phyloP scores from a whole-genome alignment of 352 stramenopile genomes.

The Globisporangium irregulare region DNA sequence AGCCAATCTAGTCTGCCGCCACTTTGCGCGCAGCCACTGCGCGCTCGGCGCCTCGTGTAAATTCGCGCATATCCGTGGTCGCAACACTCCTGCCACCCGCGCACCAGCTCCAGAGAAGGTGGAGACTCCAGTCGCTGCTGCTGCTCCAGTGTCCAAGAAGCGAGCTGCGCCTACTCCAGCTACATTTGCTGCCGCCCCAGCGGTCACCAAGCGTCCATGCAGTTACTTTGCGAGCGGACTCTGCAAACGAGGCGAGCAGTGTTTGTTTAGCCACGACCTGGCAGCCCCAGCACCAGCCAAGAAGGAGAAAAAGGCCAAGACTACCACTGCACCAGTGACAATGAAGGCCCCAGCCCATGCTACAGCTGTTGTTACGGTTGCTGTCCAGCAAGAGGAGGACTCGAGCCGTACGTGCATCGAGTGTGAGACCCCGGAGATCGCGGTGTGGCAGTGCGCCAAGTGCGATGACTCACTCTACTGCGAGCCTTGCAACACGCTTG shows the following conservation, averaged over 20 bases:
- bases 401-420: conserved; percentile 52
- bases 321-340: conserved; percentile 3
- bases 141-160: conserved; percentile 14
- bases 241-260: conserved; percentile 52
- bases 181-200: not conserved
- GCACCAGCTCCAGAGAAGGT: conserved; percentile 6
- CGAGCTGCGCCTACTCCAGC: not conserved
- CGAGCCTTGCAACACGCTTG: conserved; percentile 47
- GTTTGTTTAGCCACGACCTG: conserved; percentile 38
- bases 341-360: conserved; percentile 7
- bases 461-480: conserved; percentile 70
- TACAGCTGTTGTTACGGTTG: not conserved
- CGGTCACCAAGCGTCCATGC: conserved; percentile 31
- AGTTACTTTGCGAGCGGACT: conserved; percentile 47
- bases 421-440: conserved; percentile 47
- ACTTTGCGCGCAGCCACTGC: conserved; percentile 56
- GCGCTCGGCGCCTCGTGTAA: conserved; percentile 28
- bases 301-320: conserved; percentile 13
- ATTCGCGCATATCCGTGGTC: conserved; percentile 44
- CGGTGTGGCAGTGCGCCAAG: conserved; percentile 46
- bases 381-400: conserved; percentile 6
- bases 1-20: conserved; percentile 35
- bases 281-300: conserved; percentile 6
- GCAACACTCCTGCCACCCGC: conserved; percentile 14
- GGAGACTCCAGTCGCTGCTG: not conserved